phyloP scores from a whole-genome alignment of 495 filamentous ascomycete species.

The Xylaria cubensis region DNA sequence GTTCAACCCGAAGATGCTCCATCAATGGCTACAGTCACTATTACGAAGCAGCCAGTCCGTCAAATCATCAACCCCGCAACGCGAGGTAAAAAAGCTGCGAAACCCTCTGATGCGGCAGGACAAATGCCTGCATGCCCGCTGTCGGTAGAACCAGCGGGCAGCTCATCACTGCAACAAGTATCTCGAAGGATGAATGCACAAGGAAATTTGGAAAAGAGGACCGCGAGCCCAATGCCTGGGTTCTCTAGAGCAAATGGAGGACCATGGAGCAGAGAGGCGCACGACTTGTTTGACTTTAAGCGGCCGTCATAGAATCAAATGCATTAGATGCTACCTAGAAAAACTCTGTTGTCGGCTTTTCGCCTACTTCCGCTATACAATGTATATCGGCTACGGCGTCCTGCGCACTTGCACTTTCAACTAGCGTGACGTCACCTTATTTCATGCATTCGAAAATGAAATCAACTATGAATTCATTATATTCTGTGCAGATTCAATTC shows the following conservation, averaged over 20 bases:
- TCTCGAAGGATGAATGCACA: slow-evolving; percentile 28
- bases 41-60: slow-evolving; percentile 25
- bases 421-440: background rate
- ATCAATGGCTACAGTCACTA: slow-evolving; percentile 3
- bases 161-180: slow-evolving; percentile 18
- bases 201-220: slow-evolving; percentile 33
- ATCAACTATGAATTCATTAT: background rate
- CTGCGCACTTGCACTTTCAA: background rate
- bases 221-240: slow-evolving; percentile 37
- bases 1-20: slow-evolving; percentile 10
- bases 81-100: slow-evolving; percentile 56
- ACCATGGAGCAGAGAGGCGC: slow-evolving; percentile 60
- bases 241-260: slow-evolving; percentile 51
- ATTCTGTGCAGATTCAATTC: background rate
- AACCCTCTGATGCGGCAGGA: slow-evolving; percentile 55
- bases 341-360: background rate
- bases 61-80: slow-evolving; percentile 52
- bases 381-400: background rate
- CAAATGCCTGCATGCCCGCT: slow-evolving; percentile 50
- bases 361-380: background rate
- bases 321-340: background rate
- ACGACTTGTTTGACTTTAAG: slow-evolving; percentile 56
- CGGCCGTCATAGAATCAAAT: slow-evolving; percentile 38
- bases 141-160: slow-evolving; percentile 33
- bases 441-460: background rate